Evolutionary conservation across 2,329 filamentous ascomycete species (phyloP).

Genomic region (Apiospora kogelbergensis): DNA sequence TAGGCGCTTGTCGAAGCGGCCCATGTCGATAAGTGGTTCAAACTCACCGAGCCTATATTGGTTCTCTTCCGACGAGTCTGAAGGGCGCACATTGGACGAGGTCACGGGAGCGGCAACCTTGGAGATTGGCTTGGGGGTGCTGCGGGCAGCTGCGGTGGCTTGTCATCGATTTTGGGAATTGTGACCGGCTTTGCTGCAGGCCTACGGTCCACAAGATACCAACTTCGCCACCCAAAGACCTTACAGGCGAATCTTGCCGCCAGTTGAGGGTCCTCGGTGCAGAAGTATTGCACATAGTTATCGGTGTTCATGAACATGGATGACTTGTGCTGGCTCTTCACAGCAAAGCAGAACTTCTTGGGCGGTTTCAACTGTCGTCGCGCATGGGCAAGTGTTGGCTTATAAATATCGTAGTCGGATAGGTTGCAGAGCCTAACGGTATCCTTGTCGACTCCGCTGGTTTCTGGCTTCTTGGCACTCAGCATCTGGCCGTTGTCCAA

Average conservation of each 20-base stretch:
- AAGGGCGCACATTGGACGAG: not conserved
- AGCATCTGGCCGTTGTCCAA: constrained; percentile 70
- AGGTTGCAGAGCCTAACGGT: constrained; percentile 74
- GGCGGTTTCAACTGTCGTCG: constrained; percentile 76
- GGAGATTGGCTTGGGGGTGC: constrained; percentile 24
- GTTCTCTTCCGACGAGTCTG: constrained; percentile 38
- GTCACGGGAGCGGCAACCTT: constrained; percentile 28
- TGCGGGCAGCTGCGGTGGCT: constrained; percentile 27
- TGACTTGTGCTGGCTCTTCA: constrained; percentile 91
- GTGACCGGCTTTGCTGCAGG: constrained; percentile 30
- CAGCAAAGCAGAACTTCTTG: constrained; percentile 80
- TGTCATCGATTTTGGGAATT: constrained; percentile 29
- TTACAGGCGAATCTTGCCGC: constrained; percentile 70
- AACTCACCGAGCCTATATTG: constrained; percentile 67
- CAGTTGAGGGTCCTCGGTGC: constrained; percentile 67
- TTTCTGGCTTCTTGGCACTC: constrained; percentile 68
- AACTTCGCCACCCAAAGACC: constrained; percentile 83
- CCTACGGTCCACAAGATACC: constrained; percentile 79
- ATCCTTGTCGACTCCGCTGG: constrained; percentile 64
- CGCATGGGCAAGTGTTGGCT: constrained; percentile 66
- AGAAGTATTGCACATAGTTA: constrained; percentile 92
- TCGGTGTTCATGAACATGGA: constrained; percentile 78
- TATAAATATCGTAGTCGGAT: constrained; percentile 91
- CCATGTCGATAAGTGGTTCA: constrained; percentile 65
- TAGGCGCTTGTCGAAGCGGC: constrained; percentile 54